A percentile compares a stretch with the other conserved stretches of the same genome.
Evolutionary conservation across 2,329 filamentous ascomycete genomes (phyloP).

Genomic region (Exophiala mesophila): DNA sequence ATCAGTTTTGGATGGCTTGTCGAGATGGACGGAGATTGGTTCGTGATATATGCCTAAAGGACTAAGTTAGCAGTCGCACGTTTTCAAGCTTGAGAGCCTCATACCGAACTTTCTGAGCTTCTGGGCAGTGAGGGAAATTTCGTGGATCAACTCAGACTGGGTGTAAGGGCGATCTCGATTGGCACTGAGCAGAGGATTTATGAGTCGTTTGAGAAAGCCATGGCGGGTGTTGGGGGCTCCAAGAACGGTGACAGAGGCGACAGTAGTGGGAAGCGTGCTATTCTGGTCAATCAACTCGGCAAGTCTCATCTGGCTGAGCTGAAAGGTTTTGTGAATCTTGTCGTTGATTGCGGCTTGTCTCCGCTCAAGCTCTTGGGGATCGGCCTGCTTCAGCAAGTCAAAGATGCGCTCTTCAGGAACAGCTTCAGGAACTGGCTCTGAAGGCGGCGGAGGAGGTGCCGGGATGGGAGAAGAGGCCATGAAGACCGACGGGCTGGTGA

Average conservation of each 20-base stretch:
- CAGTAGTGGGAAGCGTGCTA: conserved; percentile 77
- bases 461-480: neutral
- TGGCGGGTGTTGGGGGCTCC: conserved; percentile 78
- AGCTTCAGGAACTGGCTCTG: conserved; percentile 8
- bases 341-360: conserved; percentile 58
- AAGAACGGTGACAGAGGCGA: conserved; percentile 78
- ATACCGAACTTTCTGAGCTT: conserved; percentile 79
- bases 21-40: conserved; percentile 75
- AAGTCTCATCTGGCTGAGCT: conserved; percentile 59
- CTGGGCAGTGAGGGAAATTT: conserved; percentile 64
- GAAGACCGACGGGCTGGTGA: neutral
- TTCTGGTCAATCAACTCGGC: conserved; percentile 71
- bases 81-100: no score
- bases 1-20: conserved; percentile 65
- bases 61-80: no score
- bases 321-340: conserved; percentile 53
- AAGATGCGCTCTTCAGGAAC: conserved; percentile 20
- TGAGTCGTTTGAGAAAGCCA: conserved; percentile 74
- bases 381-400: conserved; percentile 29
- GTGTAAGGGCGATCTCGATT: conserved; percentile 66
- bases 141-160: conserved; percentile 69
- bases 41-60: conserved; percentile 87
- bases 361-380: conserved; percentile 56
- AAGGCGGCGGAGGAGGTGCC: neutral
- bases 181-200: conserved; percentile 69